Percentiles rank a stretch among this genome's conserved stretches.
Conservation (phyloP, 306 rosid genomes). For the Oxytropis ochrocephala region DNA sequence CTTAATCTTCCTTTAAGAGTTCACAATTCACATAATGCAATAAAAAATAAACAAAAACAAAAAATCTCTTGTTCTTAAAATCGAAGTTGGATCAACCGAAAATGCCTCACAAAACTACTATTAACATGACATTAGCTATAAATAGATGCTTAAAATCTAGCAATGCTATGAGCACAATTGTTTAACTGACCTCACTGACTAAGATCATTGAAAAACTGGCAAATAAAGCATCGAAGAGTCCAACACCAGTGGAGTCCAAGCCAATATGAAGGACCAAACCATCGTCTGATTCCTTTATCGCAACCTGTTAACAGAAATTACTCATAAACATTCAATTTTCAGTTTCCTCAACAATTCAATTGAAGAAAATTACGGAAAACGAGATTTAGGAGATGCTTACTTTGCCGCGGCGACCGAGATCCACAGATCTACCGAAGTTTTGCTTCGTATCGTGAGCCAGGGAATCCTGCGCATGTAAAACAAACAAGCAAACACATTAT, state of each 20-base stretch:
- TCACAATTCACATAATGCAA: not conserved
- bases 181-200: constrained; percentile 82
- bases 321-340: not conserved
- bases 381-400: constrained; percentile 22
- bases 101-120: not conserved
- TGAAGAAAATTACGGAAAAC: not conserved
- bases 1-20: not conserved
- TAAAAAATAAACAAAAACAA: not conserved
- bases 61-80: not conserved
- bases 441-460: constrained; percentile 31
- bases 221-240: constrained; percentile 78
- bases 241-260: constrained; percentile 71
- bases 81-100: constrained; percentile 11
- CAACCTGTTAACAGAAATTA: constrained; percentile 40
- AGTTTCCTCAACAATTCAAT: constrained; percentile 1
- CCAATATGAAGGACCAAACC: constrained; percentile 33
- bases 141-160: not conserved
- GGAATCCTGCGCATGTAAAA: constrained; percentile 31
- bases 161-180: not conserved
- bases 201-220: constrained; percentile 89
- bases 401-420: constrained; percentile 91
- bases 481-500: constrained; percentile 20
- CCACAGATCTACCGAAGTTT: constrained; percentile 41
- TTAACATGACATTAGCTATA: not conserved
- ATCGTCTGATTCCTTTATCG: constrained; percentile 33